Percentiles rank a stretch among this genome's conserved stretches.
phyloP scores from a whole-genome alignment of 23 red algal genomes.

The Agarophyton chilense region DNA sequence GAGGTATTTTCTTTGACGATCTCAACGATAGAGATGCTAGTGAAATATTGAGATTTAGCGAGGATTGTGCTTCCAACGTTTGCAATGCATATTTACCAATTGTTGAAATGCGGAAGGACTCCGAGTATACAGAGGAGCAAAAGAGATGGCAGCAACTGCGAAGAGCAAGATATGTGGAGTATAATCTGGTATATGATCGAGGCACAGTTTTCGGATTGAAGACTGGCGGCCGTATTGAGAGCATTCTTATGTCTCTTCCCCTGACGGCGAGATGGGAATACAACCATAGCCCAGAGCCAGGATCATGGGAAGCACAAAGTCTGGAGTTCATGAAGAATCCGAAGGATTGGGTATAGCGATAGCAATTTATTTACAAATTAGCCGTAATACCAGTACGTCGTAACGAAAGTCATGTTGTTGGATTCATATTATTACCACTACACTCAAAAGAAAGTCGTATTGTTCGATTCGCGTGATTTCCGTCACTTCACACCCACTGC shows the following conservation, averaged over 20 bases:
- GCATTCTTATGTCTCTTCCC: conserved; percentile 99
- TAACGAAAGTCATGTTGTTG: conserved; percentile 53
- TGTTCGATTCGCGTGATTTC: too few species aligned
- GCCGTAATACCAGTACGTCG: conserved; percentile 14
- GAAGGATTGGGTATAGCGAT: conserved; percentile 75
- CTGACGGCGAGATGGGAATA: conserved; percentile 94
- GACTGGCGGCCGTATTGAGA: conserved; percentile 98
- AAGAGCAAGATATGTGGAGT: conserved; percentile 95
- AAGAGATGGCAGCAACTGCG: conserved; percentile 97
- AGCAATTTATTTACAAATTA: background rate
- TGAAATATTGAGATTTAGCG: conserved; percentile 82
- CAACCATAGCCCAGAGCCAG: conserved; percentile 79
- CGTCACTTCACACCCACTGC: too few species aligned
- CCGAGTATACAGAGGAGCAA: conserved; percentile 79
- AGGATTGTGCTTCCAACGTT: conserved; percentile 73
- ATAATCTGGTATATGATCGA: conserved; percentile 97
- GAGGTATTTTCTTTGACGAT: conserved; percentile 99
- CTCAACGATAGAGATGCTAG: conserved; percentile 80
- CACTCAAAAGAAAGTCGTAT: conserved; percentile 84
- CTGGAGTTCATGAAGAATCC: conserved; percentile 84
- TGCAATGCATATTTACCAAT: conserved; percentile 89
- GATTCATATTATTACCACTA: conserved; percentile 54
- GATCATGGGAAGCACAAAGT: conserved; percentile 90
- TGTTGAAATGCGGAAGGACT: conserved; percentile 82
- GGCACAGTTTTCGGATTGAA: conserved; percentile 99